Percentiles rank a stretch among this genome's conserved stretches.
phyloP scores from a whole-genome alignment of 257 asterid species.

The Forsythia suspensa region DNA sequence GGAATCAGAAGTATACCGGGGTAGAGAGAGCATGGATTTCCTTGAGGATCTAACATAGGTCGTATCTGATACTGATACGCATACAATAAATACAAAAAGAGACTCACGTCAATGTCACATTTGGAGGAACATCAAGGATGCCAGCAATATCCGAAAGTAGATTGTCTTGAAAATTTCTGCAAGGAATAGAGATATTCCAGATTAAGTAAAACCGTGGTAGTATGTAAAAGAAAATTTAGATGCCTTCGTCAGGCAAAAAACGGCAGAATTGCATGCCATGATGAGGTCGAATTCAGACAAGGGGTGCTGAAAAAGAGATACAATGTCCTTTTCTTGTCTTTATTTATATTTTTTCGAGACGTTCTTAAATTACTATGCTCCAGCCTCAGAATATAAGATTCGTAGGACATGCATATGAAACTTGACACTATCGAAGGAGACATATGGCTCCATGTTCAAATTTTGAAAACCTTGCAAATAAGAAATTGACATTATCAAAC shows the following conservation, averaged over 20 bases:
- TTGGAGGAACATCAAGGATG: slow-evolving; percentile 40
- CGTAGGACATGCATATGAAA: not conserved
- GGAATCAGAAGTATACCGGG: not conserved
- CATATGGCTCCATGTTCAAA: too few relatives aligned
- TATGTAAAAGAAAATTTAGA: not conserved
- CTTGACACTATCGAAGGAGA: not conserved
- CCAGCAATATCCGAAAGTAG: slow-evolving; percentile 53
- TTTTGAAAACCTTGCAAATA: not conserved
- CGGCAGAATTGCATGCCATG: not conserved
- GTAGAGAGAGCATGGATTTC: too few relatives aligned
- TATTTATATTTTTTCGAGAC: not conserved
- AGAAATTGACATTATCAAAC: slow-evolving; percentile 7
- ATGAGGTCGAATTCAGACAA: not conserved
- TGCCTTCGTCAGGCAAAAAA: not conserved
- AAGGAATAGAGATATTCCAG: slow-evolving; percentile 17
- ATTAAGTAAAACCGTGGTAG: not conserved
- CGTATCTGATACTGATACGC: not conserved
- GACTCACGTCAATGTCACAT: slow-evolving; percentile 45
- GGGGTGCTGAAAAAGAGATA: not conserved
- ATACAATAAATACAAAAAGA: not conserved
- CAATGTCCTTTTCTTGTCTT: not conserved
- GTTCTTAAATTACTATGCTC: too few relatives aligned
- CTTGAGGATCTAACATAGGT: not conserved
- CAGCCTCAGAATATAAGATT: not conserved
- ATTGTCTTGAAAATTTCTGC: slow-evolving; percentile 50